phyloP scores from a whole-genome alignment of 176 grass and related monocot species.

The Hyparrhenia diplandra region DNA sequence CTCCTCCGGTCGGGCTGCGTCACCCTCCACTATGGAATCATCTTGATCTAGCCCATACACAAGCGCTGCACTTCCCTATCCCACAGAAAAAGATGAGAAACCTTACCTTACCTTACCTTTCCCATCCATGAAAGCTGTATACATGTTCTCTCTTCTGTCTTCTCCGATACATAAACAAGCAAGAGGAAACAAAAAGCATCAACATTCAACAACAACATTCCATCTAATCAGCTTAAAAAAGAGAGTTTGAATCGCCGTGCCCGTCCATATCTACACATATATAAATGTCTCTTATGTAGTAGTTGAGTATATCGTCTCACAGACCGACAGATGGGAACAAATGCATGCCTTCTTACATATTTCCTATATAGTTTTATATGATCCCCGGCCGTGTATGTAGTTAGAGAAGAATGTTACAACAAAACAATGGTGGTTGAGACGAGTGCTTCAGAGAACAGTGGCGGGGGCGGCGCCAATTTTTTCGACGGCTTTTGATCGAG shows the following conservation, averaged over 20 bases:
- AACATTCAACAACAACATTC: background rate
- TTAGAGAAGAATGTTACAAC: background rate
- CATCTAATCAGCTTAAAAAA: slow-evolving; percentile 5
- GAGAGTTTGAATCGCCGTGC: too few species aligned
- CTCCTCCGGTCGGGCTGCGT: slow-evolving; percentile 19
- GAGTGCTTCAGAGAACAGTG: background rate
- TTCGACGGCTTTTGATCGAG: background rate
- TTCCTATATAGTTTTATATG: background rate
- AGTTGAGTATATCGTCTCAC: background rate
- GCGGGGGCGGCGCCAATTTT: background rate
- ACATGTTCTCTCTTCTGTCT: background rate
- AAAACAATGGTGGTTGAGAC: background rate
- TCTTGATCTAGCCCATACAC: background rate
- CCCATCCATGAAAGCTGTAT: background rate
- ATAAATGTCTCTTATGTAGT: too few species aligned
- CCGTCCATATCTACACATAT: background rate
- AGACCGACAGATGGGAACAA: background rate
- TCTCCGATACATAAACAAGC: background rate
- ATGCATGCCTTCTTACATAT: background rate
- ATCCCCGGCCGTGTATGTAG: background rate
- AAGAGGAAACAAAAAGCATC: background rate
- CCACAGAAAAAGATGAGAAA: background rate
- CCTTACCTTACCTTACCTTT: background rate
- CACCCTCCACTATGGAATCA: slow-evolving; percentile 16
- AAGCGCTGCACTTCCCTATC: background rate